phyloP scores from a whole-genome alignment of 345 rosid genomes.

The Eutrema heterophyllum region DNA sequence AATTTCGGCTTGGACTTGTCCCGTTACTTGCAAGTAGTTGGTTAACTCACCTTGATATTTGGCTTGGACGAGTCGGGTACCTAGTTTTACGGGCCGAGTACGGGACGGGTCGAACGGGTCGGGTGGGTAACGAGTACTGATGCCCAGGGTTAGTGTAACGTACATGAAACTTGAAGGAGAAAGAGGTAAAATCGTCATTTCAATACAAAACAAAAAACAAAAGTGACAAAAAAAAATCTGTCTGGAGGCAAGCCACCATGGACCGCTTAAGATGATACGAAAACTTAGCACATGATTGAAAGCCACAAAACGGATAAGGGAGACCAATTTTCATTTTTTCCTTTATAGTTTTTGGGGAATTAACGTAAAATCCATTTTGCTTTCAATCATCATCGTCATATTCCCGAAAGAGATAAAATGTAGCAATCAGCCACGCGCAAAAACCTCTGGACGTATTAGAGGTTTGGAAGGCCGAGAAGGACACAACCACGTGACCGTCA shows the following conservation, averaged over 20 bases:
- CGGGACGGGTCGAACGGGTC: too few species aligned
- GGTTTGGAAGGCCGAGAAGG: slow-evolving; percentile 16
- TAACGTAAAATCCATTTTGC: neutral
- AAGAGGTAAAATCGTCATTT: too few species aligned
- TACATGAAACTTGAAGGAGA: too few species aligned
- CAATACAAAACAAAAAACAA: too few species aligned
- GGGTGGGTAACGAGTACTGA: too few species aligned
- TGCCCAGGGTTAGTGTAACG: too few species aligned
- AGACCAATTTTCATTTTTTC: neutral
- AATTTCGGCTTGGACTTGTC: too few species aligned
- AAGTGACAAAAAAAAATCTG: neutral
- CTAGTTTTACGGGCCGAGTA: too few species aligned
- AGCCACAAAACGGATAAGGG: slow-evolving; percentile 27
- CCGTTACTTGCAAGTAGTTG: too few species aligned
- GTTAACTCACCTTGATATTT: too few species aligned
- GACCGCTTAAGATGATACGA: slow-evolving; percentile 25
- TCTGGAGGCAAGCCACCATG: slow-evolving; percentile 16
- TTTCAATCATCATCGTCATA: slow-evolving; percentile 26
- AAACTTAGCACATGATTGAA: slow-evolving; percentile 26
- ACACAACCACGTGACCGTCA: slow-evolving; percentile 35
- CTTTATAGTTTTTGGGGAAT: neutral
- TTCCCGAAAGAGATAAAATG: slow-evolving; percentile 13
- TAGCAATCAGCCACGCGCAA: slow-evolving; percentile 32
- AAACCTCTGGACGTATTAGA: slow-evolving; percentile 24
- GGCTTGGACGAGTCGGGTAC: too few species aligned